These are phyloP conservation scores for Gonapodya sp. DNA, from an alignment of 192 early-diverging fungal genomes.

Conservation along the genomic window DNA sequence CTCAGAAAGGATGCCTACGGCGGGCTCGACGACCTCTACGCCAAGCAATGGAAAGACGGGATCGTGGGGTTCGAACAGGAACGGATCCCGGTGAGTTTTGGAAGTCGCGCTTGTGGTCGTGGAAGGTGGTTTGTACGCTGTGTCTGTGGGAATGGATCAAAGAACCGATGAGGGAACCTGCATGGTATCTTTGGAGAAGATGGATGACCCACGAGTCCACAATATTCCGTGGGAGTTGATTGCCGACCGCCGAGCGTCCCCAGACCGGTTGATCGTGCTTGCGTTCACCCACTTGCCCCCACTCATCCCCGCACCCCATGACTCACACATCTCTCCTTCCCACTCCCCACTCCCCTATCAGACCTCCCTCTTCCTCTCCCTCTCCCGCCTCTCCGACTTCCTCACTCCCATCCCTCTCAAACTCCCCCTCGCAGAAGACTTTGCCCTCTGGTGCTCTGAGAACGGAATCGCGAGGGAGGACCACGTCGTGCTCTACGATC, in stretches of 20 bases:
- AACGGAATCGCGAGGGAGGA: conserved; percentile 70
- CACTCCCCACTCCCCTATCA: neutral
- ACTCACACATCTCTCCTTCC: too few species aligned
- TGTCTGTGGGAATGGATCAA: neutral
- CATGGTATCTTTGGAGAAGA: too few species aligned
- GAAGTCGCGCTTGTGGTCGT: neutral
- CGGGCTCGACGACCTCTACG: neutral
- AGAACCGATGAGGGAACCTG: too few species aligned
- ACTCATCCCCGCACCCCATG: too few species aligned
- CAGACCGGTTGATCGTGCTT: too few species aligned
- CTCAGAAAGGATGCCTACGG: neutral
- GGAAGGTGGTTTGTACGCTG: neutral
- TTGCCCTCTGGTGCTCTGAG: conserved; percentile 14
- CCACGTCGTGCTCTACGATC: conserved; percentile 87
- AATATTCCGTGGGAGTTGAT: too few species aligned
- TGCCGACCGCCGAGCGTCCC: too few species aligned
- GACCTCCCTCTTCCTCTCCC: neutral
- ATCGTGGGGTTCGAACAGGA: neutral
- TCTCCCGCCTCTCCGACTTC: neutral
- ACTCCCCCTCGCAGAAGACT: conserved; percentile 5
- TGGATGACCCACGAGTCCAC: too few species aligned
- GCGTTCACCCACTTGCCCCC: too few species aligned
- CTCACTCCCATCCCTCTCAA: neutral
- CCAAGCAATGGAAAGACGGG: neutral
- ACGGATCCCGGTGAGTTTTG: neutral